phyloP scores from a whole-genome alignment of 2,329 filamentous ascomycete genomes.

The Paradendryphiella salina region DNA sequence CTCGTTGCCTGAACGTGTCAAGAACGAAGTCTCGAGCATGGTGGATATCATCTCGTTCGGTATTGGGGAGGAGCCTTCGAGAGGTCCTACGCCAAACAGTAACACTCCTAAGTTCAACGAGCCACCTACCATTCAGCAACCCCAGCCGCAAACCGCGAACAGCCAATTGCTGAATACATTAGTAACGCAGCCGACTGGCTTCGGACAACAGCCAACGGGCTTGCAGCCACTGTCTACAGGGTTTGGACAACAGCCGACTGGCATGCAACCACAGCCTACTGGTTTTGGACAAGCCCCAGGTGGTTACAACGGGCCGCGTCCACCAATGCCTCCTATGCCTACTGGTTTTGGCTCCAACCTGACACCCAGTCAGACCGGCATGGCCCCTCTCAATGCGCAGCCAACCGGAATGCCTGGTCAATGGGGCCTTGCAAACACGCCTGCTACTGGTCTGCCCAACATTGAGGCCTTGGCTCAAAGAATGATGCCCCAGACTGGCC shows the following conservation, averaged over 20 bases:
- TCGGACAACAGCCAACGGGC: conserved; percentile 63
- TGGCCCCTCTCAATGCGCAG: conserved; percentile 76
- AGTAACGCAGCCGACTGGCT: conserved; percentile 57
- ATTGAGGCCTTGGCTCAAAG: conserved; percentile 89
- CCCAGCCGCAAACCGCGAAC: conserved; percentile 70
- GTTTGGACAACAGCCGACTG: conserved; percentile 41
- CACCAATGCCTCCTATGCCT: conserved; percentile 82
- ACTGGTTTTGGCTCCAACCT: conserved; percentile 53
- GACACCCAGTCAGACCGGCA: conserved; percentile 66
- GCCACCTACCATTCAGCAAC: conserved; percentile 56
- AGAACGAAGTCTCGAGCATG: conserved; percentile 98
- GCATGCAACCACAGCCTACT: conserved; percentile 47
- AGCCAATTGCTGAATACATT: conserved; percentile 62
- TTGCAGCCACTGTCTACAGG: conserved; percentile 56
- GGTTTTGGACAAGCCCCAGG: conserved; percentile 69
- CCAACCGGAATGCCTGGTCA: conserved; percentile 91
- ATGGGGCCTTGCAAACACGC: conserved; percentile 97
- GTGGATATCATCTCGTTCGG: conserved; percentile 98
- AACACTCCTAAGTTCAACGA: conserved; percentile 74
- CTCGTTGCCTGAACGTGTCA: conserved; percentile 77
- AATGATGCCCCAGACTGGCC: conserved; percentile 96
- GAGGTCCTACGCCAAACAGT: conserved; percentile 56
- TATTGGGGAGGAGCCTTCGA: conserved; percentile 70
- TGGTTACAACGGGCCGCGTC: conserved; percentile 78
- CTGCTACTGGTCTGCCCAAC: conserved; percentile 84